Conservation (phyloP, 441 rosid genomes). For the Populus tomentosa region DNA sequence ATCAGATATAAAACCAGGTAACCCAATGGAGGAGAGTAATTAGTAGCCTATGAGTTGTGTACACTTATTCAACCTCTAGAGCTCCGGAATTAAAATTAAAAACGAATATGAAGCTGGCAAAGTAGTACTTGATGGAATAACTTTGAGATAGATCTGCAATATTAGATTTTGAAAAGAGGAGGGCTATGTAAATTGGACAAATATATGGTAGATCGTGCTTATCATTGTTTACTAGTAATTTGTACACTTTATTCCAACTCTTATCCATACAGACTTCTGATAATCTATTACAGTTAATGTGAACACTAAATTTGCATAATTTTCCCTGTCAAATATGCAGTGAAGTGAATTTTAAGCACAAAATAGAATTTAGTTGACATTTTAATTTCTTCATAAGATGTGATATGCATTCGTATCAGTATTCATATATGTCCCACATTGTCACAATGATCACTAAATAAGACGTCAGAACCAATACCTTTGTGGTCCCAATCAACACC, state of each 20-base stretch:
- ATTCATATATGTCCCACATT: neutral
- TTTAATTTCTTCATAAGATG: neutral
- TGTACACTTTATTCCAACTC: neutral
- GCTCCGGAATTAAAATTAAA: neutral
- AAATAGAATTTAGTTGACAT: neutral
- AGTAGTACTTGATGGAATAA: neutral
- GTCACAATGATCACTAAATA: neutral
- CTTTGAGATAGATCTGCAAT: neutral
- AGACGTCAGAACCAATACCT: conserved; percentile 42
- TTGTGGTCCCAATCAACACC: conserved; percentile 93
- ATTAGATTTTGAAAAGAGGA: neutral
- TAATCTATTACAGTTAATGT: neutral
- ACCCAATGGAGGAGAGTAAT: neutral
- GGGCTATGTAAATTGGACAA: neutral
- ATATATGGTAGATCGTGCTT: no score
- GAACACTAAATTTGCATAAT: neutral
- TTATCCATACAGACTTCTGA: neutral
- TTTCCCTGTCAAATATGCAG: neutral
- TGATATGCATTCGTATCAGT: neutral
- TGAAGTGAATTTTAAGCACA: neutral
- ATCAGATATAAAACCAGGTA: neutral
- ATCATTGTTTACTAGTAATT: neutral
- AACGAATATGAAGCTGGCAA: neutral
- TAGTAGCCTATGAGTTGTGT: neutral
- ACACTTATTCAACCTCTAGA: neutral